Evolutionary conservation across 768 basidiomycete species (phyloP), one percentile per base, ranked within the genome.

Genomic region (Serendipita sp.): DNA sequence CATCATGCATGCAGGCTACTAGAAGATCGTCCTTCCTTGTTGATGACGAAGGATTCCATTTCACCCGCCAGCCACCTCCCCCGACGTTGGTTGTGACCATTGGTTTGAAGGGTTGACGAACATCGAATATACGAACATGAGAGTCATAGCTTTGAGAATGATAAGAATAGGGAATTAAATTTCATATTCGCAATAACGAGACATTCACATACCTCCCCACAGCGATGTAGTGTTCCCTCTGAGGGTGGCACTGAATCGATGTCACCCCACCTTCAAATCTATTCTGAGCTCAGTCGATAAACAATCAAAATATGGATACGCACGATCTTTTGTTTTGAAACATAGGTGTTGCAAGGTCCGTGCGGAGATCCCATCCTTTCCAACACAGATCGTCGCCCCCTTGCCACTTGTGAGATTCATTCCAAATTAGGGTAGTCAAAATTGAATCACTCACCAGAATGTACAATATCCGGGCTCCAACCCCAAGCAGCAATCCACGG

Each of bases 1-100:
- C 94, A 67, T 92, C 92, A 71, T 95, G 94, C 96, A 98, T 99
- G 70, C 89, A 92, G 0, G 94, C 96, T n/a, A 92, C 83, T 18
- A 97, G 80, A 1, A 98, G 78, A 69, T 94, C 88, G 43, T 80
- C 69, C 66, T 79, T 80, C 50, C 92, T 80, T n/a, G 70, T 68
- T 1, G 78, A 67, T 3, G 80, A 23, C 23, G 23, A 81, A 4
- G 94, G 92, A 73, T 98, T 92, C 91, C 93, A 99, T 73, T 95
- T 93, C 65, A 91, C 84, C 16, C 96, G 81, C 96, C 96, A 99
- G 10, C 84, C 88, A 2, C 96, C 96, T 11, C 96, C 96, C 10
- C 91, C 91, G 2, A 91, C 84, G 64, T 86, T 79, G 29, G 80
- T 81, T 58, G 79, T 75, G 0, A 74, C 71, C 11, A 97, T 67